Evolutionary conservation across 2,329 filamentous ascomycete genomes (phyloP), one percentile per base, ranked within the genome.

Genomic region (Aureobasidium melanogenum): DNA sequence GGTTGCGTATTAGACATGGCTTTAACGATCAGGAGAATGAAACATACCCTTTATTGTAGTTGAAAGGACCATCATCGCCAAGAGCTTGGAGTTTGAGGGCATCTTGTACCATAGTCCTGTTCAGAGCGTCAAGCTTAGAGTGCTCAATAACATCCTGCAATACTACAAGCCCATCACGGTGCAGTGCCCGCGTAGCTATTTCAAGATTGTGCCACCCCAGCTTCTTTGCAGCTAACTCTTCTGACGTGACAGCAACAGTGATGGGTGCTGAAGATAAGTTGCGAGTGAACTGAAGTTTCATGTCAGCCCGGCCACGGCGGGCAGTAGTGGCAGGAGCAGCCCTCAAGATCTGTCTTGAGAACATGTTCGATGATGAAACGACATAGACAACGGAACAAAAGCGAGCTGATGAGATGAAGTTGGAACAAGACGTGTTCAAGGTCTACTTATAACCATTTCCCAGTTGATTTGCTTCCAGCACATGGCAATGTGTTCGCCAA

Each of bases 81-180:
- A 75, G 72, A 0, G 72, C 74, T 61, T 82, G 80, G 2, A 87
- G 73, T 3, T 70, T 67, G 2, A 74, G 74, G 1, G 84, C 83
- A 68, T 87, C 84, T 48, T 80, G 38, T 1, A 82, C 76, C 84
- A 87, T 87, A 64, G 80, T 82, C 48, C 66, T 64, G 66, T 87
- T 86, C 39, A 87, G 72, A 7, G 67, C 66, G 65, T 86, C 81
- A 3, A 87, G 70, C n/a, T 78, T 69, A 0, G 73, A 67, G 64
- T 82, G 79, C 0, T 77, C 75, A 22, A 85, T 74, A 1, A 77
- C 77, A 67, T 82, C 73, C 56, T 84, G 76, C 2, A 85, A 70
- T 0, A 86, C 79, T 0, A 86, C 81, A 0, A 85, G 70, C 0
- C 83, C 83, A 64, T 85, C 82, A 19, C 70, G 67, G 60, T 82